Evolutionary conservation across 345 rosid genomes (phyloP).

Genomic region (Kernera saxatilis): DNA sequence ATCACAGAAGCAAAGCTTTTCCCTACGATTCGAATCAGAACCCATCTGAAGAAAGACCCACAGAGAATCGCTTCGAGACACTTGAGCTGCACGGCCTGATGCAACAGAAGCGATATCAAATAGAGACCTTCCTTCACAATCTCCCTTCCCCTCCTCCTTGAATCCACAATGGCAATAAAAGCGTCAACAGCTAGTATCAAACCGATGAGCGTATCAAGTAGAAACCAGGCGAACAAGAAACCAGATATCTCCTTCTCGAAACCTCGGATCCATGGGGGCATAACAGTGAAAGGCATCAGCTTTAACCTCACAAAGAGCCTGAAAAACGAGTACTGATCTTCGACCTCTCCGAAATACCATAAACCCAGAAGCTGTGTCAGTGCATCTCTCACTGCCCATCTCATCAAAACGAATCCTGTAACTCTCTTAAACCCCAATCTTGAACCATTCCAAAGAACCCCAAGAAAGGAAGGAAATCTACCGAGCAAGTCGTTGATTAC

Average conservation of each 20-base stretch:
- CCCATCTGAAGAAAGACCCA: conserved; percentile 66
- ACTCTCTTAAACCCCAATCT: conserved; percentile 73
- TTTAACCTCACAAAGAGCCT: conserved; percentile 81
- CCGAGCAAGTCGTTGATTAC: conserved; percentile 63
- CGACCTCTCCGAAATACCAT: conserved; percentile 83
- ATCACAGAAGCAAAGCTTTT: conserved; percentile 47
- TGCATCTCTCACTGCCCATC: conserved; percentile 92
- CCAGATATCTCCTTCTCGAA: conserved; percentile 83
- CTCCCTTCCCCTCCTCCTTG: conserved; percentile 80
- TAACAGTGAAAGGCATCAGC: conserved; percentile 84
- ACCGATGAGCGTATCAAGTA: conserved; percentile 62
- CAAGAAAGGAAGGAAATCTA: conserved; percentile 47
- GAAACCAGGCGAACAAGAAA: conserved; percentile 77
- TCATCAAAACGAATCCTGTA: conserved; percentile 75
- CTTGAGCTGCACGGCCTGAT: conserved; percentile 73
- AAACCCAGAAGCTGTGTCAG: conserved; percentile 77
- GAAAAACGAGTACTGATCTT: conserved; percentile 85
- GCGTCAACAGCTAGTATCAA: conserved; percentile 72
- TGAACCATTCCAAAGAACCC: conserved; percentile 67
- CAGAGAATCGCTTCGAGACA: conserved; percentile 78
- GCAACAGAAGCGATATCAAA: conserved; percentile 58
- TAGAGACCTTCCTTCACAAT: conserved; percentile 84
- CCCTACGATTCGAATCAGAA: conserved; percentile 46
- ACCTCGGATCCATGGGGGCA: conserved; percentile 79
- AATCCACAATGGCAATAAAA: conserved; percentile 79